Evolutionary conservation across 768 basidiomycete species (phyloP).

Genomic region (Podaxis sp.): DNA sequence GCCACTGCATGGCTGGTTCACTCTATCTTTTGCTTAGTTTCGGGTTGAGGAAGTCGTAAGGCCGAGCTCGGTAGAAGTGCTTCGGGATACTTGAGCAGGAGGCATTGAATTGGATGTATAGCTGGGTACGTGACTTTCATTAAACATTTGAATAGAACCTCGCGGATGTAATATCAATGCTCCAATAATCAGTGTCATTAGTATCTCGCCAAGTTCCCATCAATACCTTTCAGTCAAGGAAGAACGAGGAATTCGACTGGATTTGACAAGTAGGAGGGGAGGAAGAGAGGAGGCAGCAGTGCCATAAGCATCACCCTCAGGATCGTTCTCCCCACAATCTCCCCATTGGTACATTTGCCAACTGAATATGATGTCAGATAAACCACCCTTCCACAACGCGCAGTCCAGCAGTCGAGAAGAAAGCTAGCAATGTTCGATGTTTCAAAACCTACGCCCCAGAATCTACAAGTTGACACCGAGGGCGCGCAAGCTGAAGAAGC

Average conservation of each 20-base stretch:
- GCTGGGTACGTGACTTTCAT: background rate
- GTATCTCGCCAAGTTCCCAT: background rate
- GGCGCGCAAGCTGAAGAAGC: background rate
- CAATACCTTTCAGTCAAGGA: background rate
- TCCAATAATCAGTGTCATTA: background rate
- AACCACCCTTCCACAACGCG: background rate
- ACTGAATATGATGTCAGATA: background rate
- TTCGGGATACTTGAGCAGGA: background rate
- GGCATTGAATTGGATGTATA: background rate
- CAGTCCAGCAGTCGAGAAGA: background rate
- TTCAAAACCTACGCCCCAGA: background rate
- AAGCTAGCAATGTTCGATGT: background rate
- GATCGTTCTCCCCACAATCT: background rate
- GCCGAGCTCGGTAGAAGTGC: background rate
- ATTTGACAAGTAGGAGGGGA: background rate
- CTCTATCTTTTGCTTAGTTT: too few relatives aligned
- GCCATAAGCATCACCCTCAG: background rate
- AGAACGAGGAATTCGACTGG: background rate
- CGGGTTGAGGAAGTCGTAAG: background rate
- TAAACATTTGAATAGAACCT: constrained; percentile 5
- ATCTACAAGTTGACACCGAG: background rate
- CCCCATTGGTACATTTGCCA: background rate
- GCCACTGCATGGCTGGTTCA: background rate
- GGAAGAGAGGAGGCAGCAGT: background rate
- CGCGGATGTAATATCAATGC: constrained; percentile 2